Conservation (phyloP, 768 basidiomycete species). For the Polyporus arcularius region DNA sequence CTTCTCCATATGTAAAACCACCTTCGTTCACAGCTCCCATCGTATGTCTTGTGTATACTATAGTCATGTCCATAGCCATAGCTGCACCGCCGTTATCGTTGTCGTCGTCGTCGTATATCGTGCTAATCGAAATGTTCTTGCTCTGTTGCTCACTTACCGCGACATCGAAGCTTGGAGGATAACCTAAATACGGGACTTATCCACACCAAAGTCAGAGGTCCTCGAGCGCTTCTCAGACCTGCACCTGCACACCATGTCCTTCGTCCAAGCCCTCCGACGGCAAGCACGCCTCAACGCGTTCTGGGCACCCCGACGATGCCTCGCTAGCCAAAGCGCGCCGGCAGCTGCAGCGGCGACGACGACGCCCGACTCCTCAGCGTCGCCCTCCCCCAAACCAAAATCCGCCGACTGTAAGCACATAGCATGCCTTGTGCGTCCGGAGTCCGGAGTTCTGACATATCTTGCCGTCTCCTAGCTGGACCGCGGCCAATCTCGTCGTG, state of each 20-base stretch:
- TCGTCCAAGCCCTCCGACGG: constrained; percentile 26
- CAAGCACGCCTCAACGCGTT: constrained; percentile 23
- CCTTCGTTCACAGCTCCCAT: neutral
- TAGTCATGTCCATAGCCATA: neutral
- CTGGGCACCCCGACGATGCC: constrained; percentile 23
- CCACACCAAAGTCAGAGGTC: neutral
- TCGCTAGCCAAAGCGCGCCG: constrained; percentile 20
- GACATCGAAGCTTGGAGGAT: neutral
- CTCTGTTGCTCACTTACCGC: neutral
- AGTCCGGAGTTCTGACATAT: neutral
- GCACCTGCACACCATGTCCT: constrained; percentile 23
- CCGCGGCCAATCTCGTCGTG: constrained; percentile 57
- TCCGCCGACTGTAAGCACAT: neutral
- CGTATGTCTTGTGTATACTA: neutral
- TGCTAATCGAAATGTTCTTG: neutral
- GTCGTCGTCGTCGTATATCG: neutral
- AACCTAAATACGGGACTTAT: neutral
- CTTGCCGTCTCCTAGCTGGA: constrained; percentile 4
- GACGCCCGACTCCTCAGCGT: neutral
- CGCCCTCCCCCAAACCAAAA: neutral
- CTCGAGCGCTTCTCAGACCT: constrained; percentile 10
- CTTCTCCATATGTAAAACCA: neutral
- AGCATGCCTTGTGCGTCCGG: neutral
- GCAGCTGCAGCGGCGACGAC: constrained; percentile 6
- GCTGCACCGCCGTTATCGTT: neutral